phyloP scores from a whole-genome alignment of 768 basidiomycete genomes.

The Piloderma croceum region DNA sequence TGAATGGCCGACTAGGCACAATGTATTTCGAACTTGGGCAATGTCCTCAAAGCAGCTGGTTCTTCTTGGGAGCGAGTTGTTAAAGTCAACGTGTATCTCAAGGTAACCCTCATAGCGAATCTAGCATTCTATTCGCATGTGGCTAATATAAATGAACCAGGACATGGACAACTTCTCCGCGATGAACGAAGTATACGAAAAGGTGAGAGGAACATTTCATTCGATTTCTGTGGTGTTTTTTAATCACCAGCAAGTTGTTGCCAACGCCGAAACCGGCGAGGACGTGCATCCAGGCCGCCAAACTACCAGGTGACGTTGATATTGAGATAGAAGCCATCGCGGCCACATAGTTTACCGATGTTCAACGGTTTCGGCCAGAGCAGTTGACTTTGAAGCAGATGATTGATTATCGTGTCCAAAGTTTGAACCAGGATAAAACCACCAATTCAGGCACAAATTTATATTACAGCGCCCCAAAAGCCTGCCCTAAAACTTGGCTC shows the following conservation, averaged over 20 bases:
- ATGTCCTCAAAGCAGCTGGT: conserved; percentile 47
- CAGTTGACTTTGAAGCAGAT: too few species aligned
- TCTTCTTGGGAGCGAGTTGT: conserved; percentile 58
- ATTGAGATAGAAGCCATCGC: conserved; percentile 72
- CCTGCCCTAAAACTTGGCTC: conserved; percentile 27
- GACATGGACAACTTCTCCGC: conserved; percentile 52
- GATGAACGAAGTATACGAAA: conserved; percentile 55
- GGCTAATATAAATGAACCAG: too few species aligned
- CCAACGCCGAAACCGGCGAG: conserved; percentile 63
- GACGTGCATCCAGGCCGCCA: conserved; percentile 70
- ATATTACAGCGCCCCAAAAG: conserved; percentile 19
- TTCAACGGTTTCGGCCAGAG: conserved; percentile 29
- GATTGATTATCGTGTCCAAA: too few species aligned
- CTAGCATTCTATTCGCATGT: too few species aligned
- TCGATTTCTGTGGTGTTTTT: neutral
- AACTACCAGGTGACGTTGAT: conserved; percentile 63
- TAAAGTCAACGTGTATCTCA: conserved; percentile 57
- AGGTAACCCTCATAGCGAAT: too few species aligned
- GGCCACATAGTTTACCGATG: conserved; percentile 21
- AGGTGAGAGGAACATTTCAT: conserved; percentile 27
- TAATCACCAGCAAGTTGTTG: conserved; percentile 30
- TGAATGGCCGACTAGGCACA: conserved; percentile 36
- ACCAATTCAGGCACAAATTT: too few species aligned
- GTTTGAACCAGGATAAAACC: too few species aligned
- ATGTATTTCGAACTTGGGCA: conserved; percentile 50